These are phyloP conservation scores for Pyricularia sp. DNA, from an alignment of 2,329 filamentous ascomycete genomes.

Conservation along the genomic window DNA sequence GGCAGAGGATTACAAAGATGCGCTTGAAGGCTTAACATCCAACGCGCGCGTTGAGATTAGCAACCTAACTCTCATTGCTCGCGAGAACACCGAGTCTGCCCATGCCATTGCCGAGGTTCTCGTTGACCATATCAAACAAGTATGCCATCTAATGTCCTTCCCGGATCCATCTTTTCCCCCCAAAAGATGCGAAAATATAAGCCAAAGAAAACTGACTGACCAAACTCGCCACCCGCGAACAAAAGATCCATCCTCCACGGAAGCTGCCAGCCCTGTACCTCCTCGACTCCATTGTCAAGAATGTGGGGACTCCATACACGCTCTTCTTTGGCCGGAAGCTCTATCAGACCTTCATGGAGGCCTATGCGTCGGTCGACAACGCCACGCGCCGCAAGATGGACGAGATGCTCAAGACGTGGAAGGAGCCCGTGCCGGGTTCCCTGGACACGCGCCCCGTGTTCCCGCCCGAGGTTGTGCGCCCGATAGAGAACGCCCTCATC, in stretches of 20 bases:
- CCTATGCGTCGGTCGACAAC: conserved; percentile 81
- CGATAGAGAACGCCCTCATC: conserved; percentile 89
- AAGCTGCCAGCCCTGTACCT: conserved; percentile 96
- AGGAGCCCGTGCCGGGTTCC: conserved; percentile 89
- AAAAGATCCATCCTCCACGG: conserved; percentile 50
- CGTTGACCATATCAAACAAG: conserved; percentile 88
- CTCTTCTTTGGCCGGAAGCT: conserved; percentile 88
- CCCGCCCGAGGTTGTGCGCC: conserved; percentile 71
- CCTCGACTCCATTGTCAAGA: conserved; percentile 96
- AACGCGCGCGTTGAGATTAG: conserved; percentile 95
- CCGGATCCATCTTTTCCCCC: not conserved
- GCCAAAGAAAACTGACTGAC: not conserved
- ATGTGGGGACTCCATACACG: conserved; percentile 95
- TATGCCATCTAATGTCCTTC: conserved; percentile 42
- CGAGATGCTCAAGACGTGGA: conserved; percentile 97
- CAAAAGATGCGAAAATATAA: not conserved
- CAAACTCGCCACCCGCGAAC: not conserved
- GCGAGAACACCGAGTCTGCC: conserved; percentile 94
- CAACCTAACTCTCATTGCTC: conserved; percentile 93
- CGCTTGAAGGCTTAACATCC: conserved; percentile 79
- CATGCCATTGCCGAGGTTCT: conserved; percentile 84
- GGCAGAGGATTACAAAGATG: conserved; percentile 88
- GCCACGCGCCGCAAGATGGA: conserved; percentile 84
- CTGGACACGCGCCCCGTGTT: conserved; percentile 92
- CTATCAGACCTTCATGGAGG: conserved; percentile 93